Evolutionary conservation across 305 asterid species (phyloP), one percentile per base, ranked within the genome.

Genomic region (Solanum chacoense): DNA sequence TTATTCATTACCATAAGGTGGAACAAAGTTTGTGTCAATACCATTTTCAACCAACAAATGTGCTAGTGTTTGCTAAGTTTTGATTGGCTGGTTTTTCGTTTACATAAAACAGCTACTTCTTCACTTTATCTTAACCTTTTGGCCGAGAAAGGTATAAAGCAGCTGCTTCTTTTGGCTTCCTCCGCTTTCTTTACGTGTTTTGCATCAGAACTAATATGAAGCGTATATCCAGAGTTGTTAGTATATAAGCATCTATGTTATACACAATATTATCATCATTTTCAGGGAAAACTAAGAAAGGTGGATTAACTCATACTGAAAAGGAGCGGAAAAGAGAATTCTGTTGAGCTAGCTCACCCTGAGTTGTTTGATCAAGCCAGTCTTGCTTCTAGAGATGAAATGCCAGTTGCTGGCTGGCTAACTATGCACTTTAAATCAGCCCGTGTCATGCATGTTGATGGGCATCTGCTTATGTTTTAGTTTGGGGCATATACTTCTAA

Each of bases 401-500:
- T 87, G 32, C n/a, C 26, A 75, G 20, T 35, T 74, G 35, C 35
- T 14, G 76, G 26, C 35, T 14, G 76, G 50, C 89, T 28, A 34
- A 35, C 69, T 74, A 76, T 90, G 76, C 8, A 29, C 34, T 86
- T 79, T 45, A 34, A n/a, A 87, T 45, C 73, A 45, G 18, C 85
- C 83, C 7, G 32, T 80, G 83, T 80, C 38, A 67, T 38, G 87
- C 85, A 38, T 32, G 90, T 71, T 73, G 83, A 75, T 45, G 42
- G 85, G 88, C 87, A 75, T 91, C 86, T 90, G 89, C 90, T 89
- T 87, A 81, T 76, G 55, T 83, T 89, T 65, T 73, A 67, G 80
- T 88, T 89, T 87, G 88, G 31, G 88, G 92, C 87, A 88, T 72
- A 45, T 90, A 91, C 90, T 89, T 90, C 67, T 50, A 89, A 35